phyloP scores from a whole-genome alignment of 176 grass and related monocot species.

The Microstegium vimineum region DNA sequence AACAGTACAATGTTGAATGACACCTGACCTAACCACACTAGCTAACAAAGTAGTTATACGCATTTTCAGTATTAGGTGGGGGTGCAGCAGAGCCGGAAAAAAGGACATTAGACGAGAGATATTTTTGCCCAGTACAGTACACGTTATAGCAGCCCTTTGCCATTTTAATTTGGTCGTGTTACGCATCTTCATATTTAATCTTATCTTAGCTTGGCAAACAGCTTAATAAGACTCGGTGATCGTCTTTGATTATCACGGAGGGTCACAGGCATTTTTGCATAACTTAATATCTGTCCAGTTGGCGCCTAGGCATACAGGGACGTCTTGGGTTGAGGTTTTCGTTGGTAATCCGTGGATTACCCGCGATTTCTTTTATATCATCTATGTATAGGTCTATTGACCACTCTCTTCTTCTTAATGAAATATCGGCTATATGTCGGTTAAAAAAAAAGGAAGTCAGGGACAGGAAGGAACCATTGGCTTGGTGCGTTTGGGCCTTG shows the following conservation, averaged over 20 bases:
- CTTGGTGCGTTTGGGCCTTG: background rate
- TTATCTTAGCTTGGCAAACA: background rate
- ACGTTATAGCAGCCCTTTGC: background rate
- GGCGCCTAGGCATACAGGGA: no score
- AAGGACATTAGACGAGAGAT: slow-evolving; percentile 13
- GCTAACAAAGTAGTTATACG: background rate
- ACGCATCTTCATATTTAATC: background rate
- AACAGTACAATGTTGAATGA: slow-evolving; percentile 25
- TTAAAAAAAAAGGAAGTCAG: background rate
- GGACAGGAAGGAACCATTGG: background rate
- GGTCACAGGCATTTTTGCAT: background rate
- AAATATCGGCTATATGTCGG: no score
- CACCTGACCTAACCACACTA: slow-evolving; percentile 35
- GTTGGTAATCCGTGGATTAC: no score
- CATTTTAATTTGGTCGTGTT: background rate
- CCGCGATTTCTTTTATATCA: no score
- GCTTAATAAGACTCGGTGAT: background rate
- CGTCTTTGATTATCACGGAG: background rate
- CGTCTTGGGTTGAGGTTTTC: no score
- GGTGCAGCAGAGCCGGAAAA: slow-evolving; percentile 1
- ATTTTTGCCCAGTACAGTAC: background rate
- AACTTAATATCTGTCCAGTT: no score
- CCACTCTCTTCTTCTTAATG: background rate
- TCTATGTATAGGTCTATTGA: no score
- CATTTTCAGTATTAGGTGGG: background rate